Evolutionary conservation across 2,329 filamentous ascomycete species (phyloP), one percentile per base, ranked within the genome.

Genomic region (Alternaria dauci): DNA sequence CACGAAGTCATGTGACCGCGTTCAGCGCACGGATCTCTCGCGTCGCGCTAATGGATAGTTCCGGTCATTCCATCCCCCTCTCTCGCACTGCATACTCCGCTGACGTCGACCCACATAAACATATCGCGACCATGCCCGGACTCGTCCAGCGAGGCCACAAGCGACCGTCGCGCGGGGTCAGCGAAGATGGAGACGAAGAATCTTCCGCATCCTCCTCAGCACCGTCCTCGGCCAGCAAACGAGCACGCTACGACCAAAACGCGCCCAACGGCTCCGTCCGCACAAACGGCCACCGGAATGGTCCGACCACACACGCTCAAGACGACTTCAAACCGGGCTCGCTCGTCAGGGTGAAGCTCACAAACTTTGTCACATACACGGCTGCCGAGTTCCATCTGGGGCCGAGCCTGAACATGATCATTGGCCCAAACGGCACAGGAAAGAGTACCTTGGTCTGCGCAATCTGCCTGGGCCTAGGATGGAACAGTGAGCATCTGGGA

Each of bases 371-470:
- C 56, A 99, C 95, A 0, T 99, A 99, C 80, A 93, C 92, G 51
- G 88, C 90, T 54, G 94, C 93, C 56, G 94, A 97, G 67, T 97
- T 98, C 78, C 88, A 90, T 59, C 93, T 93, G 12, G 95, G 95
- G 0, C 94, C 95, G 1, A 94, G 92, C 75, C 80, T 99, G 73
- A 99, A 99, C 77, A 98, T 99, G 94, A 90, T 99, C 54, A 97
- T 99, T 69, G 95, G 95, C 0, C 95, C 95, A n/a, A 99, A 99
- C 73, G 95, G 95, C 34, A 98, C 95, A 0, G 95, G 95, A 56
- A 99, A 99, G 81, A 98, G 94, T 80, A 97, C 95, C 0, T 84
- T 99, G 26, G 94, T 99, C 43, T 99, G 95, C 79, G 95, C 95
- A 44, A 96, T 99, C 68, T 98, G 95, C 74, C 81, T 99, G 14